Conservation (phyloP, 73 alveolate species). For the Uronychia binucleata region DNA sequence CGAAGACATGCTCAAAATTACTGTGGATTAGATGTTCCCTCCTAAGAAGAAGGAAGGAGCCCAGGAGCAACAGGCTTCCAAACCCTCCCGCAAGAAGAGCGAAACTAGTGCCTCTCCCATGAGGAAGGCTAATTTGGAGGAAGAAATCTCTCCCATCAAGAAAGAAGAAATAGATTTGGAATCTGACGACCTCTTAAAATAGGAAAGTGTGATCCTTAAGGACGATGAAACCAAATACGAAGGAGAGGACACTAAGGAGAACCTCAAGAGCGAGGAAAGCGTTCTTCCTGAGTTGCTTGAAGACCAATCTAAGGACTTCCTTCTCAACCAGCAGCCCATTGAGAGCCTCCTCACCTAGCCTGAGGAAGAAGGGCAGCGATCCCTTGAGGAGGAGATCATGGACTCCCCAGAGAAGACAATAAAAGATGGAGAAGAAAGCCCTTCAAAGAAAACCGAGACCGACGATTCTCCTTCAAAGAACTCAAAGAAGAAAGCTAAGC, state of each 20-base stretch:
- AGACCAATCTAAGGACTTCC: background rate
- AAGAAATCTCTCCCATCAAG: background rate
- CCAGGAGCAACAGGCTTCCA: background rate
- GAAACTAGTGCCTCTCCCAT: background rate
- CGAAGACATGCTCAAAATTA: constrained; percentile 79
- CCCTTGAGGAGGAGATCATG: background rate
- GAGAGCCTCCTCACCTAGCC: background rate
- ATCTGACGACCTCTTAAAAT: background rate
- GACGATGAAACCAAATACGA: background rate
- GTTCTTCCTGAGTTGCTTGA: background rate
- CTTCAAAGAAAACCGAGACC: background rate
- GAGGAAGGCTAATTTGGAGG: too few relatives aligned
- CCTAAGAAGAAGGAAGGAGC: background rate
- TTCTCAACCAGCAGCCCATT: background rate
- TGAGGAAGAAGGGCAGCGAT: background rate
- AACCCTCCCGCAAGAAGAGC: background rate
- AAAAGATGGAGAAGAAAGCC: background rate
- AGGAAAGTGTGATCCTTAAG: background rate
- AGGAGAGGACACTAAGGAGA: background rate
- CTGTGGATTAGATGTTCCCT: constrained; percentile 70
- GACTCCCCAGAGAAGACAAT: background rate
- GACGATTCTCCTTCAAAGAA: background rate
- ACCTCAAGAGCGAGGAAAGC: background rate
- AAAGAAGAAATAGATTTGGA: background rate
- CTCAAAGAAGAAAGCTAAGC: background rate